Percentiles rank a stretch among this genome's conserved stretches.
Conservation (phyloP, 1,284 basidiomycete species). For the Rhodotorula glutinis region DNA sequence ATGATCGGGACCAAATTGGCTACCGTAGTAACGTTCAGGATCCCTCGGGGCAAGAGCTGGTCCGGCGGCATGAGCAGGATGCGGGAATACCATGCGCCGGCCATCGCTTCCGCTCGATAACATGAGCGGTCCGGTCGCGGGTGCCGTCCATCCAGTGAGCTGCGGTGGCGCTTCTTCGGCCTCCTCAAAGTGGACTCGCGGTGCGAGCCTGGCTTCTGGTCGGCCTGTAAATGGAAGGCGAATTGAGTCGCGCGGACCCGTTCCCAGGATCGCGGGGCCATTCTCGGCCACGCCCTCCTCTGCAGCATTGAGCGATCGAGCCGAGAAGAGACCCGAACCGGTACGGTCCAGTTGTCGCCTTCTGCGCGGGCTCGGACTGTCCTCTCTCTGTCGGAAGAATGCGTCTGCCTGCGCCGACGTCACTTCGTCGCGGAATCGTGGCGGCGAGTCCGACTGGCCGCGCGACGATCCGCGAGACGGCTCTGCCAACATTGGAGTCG, state of each 20-base stretch:
- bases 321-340: not conserved
- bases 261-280: not conserved
- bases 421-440: not conserved
- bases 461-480: not conserved
- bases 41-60: not conserved
- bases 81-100: conserved; percentile 16
- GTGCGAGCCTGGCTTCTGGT: not conserved
- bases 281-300: not conserved
- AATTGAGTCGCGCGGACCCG: not conserved
- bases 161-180: conserved; percentile 1
- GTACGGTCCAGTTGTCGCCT: not conserved
- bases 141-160: not conserved
- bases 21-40: no score
- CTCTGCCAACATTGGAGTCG: no score
- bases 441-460: not conserved
- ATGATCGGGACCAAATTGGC: not conserved
- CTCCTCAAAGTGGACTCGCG: conserved; percentile 14
- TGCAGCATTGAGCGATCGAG: not conserved
- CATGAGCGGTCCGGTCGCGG: conserved; percentile 14
- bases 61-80: conserved; percentile 17
- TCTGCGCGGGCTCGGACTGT: conserved; percentile 8
- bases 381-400: not conserved
- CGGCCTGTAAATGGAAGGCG: not conserved
- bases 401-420: not conserved
- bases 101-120: conserved; percentile 34